phyloP scores from a whole-genome alignment of 2,329 filamentous ascomycete species.

The Exophiala viscosa region DNA sequence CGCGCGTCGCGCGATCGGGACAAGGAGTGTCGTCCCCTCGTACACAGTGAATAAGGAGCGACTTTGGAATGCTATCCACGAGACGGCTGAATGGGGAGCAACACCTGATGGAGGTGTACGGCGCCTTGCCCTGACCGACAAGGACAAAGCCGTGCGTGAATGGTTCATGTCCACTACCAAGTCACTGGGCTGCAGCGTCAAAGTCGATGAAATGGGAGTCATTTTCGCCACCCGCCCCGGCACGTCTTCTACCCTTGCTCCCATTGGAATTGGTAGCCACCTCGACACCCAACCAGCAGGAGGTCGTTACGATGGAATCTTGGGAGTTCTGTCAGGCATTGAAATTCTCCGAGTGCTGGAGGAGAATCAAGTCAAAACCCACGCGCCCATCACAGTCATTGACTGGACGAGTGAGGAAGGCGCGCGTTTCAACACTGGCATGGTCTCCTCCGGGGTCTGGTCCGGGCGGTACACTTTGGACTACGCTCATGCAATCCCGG shows the following conservation, averaged over 20 bases:
- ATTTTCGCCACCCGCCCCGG: conserved; percentile 71
- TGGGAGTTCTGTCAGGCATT: conserved; percentile 69
- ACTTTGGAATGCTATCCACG: conserved; percentile 8
- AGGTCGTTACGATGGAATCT: conserved; percentile 69
- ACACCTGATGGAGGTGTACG: conserved; percentile 27
- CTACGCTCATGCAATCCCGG: conserved; percentile 57
- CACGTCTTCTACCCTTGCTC: conserved; percentile 51
- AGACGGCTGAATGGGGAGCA: background rate
- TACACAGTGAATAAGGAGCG: conserved; percentile 9
- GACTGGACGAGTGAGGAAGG: conserved; percentile 84
- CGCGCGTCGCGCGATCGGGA: background rate
- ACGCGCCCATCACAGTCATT: conserved; percentile 68
- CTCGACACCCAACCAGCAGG: conserved; percentile 51
- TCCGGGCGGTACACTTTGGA: conserved; percentile 61
- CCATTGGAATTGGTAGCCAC: conserved; percentile 69
- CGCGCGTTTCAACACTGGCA: conserved; percentile 71
- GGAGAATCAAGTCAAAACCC: conserved; percentile 64
- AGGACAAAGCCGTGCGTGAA: conserved; percentile 67
- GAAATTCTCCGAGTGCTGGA: conserved; percentile 67
- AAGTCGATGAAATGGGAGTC: conserved; percentile 73
- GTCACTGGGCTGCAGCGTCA: conserved; percentile 62
- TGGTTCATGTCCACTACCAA: conserved; percentile 68
- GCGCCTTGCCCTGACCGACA: conserved; percentile 67
- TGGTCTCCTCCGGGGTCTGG: conserved; percentile 76
- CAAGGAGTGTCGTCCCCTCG: background rate